Percentiles rank a stretch among this genome's conserved stretches.
phyloP scores from a whole-genome alignment of 2,329 filamentous ascomycete species.

The Neobulgaria alba region DNA sequence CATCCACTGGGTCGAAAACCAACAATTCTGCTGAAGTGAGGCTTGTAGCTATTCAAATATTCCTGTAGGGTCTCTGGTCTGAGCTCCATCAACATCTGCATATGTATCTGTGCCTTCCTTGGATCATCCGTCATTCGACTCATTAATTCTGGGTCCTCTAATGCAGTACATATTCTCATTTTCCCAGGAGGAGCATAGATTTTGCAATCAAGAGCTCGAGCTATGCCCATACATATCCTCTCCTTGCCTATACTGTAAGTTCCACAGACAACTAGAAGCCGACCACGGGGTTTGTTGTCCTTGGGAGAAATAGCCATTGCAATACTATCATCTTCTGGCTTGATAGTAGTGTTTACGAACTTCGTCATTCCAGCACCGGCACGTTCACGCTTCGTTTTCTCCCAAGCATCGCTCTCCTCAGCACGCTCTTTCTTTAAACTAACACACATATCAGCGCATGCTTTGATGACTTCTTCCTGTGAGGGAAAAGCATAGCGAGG shows the following conservation, averaged over 20 bases:
- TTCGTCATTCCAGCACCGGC: conserved; percentile 53
- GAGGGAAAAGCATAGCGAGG: conserved; percentile 91
- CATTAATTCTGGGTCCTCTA: conserved; percentile 77
- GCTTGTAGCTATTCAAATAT: conserved; percentile 72
- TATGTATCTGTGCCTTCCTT: conserved; percentile 84
- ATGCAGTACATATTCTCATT: conserved; percentile 71
- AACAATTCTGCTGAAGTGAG: conserved; percentile 76
- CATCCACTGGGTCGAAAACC: conserved; percentile 91
- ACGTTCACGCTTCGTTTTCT: conserved; percentile 45
- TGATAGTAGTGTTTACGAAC: conserved; percentile 40
- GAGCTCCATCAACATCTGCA: conserved; percentile 94
- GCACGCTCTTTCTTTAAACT: conserved; percentile 59
- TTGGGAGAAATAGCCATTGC: conserved; percentile 14
- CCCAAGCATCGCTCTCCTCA: conserved; percentile 47
- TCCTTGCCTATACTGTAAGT: conserved; percentile 99
- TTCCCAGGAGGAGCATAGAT: conserved; percentile 83
- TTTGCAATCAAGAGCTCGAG: conserved; percentile 73
- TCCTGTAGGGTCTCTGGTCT: conserved; percentile 84
- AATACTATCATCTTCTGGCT: conserved; percentile 21
- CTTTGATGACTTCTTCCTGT: conserved; percentile 77
- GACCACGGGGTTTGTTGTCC: conserved; percentile 41
- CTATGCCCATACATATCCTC: conserved; percentile 87
- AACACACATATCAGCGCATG: conserved; percentile 83
- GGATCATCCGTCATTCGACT: conserved; percentile 72
- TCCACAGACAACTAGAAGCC: conserved; percentile 83